Evolutionary conservation across 805 yeast genomes (phyloP), one percentile per base, ranked within the genome.

Genomic region (Maudiozyma barnettii): DNA sequence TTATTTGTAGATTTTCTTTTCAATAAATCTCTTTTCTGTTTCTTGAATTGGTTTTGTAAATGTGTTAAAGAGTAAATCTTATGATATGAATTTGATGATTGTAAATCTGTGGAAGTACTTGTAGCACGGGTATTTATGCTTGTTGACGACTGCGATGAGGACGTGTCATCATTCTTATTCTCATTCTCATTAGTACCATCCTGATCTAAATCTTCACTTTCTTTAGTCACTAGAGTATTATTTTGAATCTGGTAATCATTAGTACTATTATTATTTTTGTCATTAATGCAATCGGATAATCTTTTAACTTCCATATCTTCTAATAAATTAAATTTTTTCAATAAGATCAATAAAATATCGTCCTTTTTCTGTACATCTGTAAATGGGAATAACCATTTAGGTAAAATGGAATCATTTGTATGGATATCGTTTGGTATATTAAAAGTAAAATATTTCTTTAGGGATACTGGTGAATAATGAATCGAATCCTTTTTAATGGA

Each of bases 261-360:
- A n/a, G 22, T 5, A 26, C 2, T 26, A 6, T 5, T 6, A 10
- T 40, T 19, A 3, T 40, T 19, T n/a, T 26, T 26, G 16, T 40
- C 23, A 20, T 51, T 51, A 16, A 64, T 43, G 40, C 66, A 59
- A 13, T 54, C 55, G 42, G 61, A 58, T 33, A 64, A 45, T 45
- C 68, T 51, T 45, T 55, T 45, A 37, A 54, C 52, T 49, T 64
- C 68, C 30, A 63, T 56, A 35, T 63, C 61, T 53, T 70, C 74
- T 45, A 67, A 49, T 22, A 49, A 49, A 52, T 69, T 71, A 48
- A 67, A 69, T 23, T 63, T 61, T 5, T 53, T 45, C 26, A 65
- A 58, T 33, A 67, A 54, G 36, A 59, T 51, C 13, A 59, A 49
- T 35, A 70, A 51, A 3, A 56, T 49, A 2, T 45, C 38, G 31